Conservation (phyloP, 306 rosid species). For the Senna siamea region DNA sequence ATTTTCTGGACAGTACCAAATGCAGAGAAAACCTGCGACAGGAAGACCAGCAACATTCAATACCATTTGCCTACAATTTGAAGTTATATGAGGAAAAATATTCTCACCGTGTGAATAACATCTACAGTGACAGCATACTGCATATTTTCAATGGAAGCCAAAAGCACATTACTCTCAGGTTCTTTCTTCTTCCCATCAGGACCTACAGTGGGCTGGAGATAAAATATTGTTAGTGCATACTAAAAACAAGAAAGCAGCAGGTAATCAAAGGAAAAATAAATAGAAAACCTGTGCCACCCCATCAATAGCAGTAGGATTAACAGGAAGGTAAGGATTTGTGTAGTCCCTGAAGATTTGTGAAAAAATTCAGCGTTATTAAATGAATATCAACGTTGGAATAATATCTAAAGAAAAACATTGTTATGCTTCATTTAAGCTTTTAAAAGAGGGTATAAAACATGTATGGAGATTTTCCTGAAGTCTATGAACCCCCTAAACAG, state of each 20-base stretch:
- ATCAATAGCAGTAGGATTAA: constrained; percentile 89
- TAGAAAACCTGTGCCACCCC: constrained; percentile 74
- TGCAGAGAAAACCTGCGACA: constrained; percentile 75
- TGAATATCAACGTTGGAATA: constrained; percentile 1
- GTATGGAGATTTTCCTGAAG: background rate
- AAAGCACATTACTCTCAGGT: constrained; percentile 86
- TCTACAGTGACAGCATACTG: constrained; percentile 97
- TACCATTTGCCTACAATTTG: constrained; percentile 27
- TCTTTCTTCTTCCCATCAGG: constrained; percentile 92
- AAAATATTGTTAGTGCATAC: constrained; percentile 40
- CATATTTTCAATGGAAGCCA: constrained; percentile 95
- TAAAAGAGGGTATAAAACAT: constrained; percentile 20
- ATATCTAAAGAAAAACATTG: background rate
- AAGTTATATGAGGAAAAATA: constrained; percentile 2
- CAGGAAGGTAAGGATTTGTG: constrained; percentile 94
- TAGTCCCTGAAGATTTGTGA: constrained; percentile 69
- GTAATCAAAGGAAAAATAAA: constrained; percentile 4
- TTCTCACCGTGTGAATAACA: constrained; percentile 79
- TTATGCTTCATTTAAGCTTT: constrained; percentile 25
- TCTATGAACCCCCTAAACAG: background rate
- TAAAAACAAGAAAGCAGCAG: constrained; percentile 13
- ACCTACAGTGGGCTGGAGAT: constrained; percentile 70
- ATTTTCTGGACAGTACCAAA: constrained; percentile 81
- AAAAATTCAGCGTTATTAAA: constrained; percentile 26
- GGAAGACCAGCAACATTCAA: constrained; percentile 21